Conservation (phyloP, 352 stramenopile species). For the Globisporangium nunn region DNA sequence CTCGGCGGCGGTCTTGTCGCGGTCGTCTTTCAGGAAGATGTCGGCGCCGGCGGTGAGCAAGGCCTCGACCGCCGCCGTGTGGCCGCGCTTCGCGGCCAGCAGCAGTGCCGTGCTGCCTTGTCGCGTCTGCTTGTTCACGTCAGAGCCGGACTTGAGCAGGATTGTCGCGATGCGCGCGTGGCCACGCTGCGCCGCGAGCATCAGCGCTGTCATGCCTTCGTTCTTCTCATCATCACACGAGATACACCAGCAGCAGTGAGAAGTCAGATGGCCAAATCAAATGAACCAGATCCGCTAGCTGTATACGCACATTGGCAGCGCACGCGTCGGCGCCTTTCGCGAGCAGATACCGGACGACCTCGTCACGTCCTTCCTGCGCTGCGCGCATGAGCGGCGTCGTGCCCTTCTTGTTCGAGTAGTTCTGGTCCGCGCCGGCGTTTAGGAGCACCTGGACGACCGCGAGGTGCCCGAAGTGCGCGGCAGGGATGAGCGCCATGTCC, state of each 20-base stretch:
- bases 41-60: slow-evolving; percentile 75
- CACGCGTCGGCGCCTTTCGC: slow-evolving; percentile 58
- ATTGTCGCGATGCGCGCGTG: slow-evolving; percentile 77
- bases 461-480: slow-evolving; percentile 79
- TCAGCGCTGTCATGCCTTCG: slow-evolving; percentile 85
- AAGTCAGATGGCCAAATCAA: background rate
- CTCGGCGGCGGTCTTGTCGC: slow-evolving; percentile 80
- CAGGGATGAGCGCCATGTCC: slow-evolving; percentile 82
- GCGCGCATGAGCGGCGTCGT: slow-evolving; percentile 84
- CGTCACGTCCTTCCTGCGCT: slow-evolving; percentile 75
- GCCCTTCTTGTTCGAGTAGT: slow-evolving; percentile 85
- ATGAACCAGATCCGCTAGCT: background rate
- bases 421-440: slow-evolving; percentile 56
- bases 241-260: background rate
- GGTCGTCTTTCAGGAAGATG: slow-evolving; percentile 85
- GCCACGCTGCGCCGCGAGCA: slow-evolving; percentile 78
- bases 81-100: slow-evolving; percentile 73
- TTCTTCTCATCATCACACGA: slow-evolving; percentile 23
- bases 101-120: slow-evolving; percentile 84
- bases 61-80: slow-evolving; percentile 70
- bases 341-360: slow-evolving; percentile 76
- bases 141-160: slow-evolving; percentile 71
- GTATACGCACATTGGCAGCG: slow-evolving; percentile 47
- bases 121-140: slow-evolving; percentile 86
- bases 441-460: slow-evolving; percentile 67